Evolutionary conservation across 495 filamentous ascomycete genomes (phyloP).

Genomic region (Daldinia childiae): DNA sequence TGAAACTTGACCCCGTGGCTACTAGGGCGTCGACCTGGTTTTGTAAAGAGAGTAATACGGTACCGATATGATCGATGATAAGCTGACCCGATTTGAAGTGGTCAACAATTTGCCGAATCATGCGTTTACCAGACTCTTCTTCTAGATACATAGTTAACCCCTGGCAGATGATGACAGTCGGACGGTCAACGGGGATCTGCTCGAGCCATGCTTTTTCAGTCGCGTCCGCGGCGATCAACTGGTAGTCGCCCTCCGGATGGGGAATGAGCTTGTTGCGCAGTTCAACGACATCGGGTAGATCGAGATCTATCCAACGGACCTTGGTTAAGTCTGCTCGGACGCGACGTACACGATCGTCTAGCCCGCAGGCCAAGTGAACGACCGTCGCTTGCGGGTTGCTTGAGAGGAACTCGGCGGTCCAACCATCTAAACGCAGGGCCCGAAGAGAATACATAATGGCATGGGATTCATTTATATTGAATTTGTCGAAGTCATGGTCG

Average conservation of each 20-base stretch:
- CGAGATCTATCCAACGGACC: constrained; percentile 43
- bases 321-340: constrained; percentile 29
- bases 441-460: constrained; percentile 22
- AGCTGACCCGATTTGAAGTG: constrained; percentile 43
- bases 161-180: constrained; percentile 37
- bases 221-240: constrained; percentile 25
- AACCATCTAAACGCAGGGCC: constrained; percentile 26
- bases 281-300: constrained; percentile 39
- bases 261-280: constrained; percentile 35
- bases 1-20: constrained; percentile 31
- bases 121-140: constrained; percentile 26
- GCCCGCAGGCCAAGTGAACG: constrained; percentile 43
- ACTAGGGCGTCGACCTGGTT: constrained; percentile 11
- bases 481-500: constrained; percentile 30
- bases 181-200: constrained; percentile 36
- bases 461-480: constrained; percentile 18
- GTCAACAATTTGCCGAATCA: constrained; percentile 33
- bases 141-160: constrained; percentile 44
- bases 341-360: constrained; percentile 40
- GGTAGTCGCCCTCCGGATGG: constrained; percentile 36
- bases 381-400: constrained; percentile 36
- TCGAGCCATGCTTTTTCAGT: constrained; percentile 37
- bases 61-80: constrained; percentile 36
- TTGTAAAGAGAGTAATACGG: constrained; percentile 24
- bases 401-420: constrained; percentile 36